These are phyloP conservation scores for Stephania yunnanensis DNA, from an alignment of 164 flowering plant genomes.

Conservation along the genomic window DNA sequence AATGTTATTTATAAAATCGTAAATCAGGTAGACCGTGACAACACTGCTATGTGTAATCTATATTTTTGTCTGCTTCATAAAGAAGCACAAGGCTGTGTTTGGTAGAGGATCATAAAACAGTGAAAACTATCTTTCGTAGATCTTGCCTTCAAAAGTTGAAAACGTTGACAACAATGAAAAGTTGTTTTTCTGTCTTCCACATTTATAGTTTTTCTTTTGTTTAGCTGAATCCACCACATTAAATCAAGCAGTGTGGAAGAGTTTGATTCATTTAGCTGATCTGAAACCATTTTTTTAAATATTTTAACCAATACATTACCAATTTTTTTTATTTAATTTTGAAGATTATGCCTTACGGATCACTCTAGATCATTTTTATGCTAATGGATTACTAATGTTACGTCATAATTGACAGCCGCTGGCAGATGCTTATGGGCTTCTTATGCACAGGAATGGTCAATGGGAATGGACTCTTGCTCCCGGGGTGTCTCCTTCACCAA, in stretches of 20 bases:
- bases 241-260: too few relatives aligned
- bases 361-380: background rate
- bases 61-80: background rate
- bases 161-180: too few relatives aligned
- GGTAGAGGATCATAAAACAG: too few relatives aligned
- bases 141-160: too few relatives aligned
- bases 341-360: background rate
- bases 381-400: slow-evolving; percentile 7
- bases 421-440: slow-evolving; percentile 96
- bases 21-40: background rate
- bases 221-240: too few relatives aligned
- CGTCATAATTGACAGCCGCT: slow-evolving; percentile 57
- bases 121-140: too few relatives aligned
- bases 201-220: too few relatives aligned
- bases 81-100: background rate
- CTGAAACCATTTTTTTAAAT: too few relatives aligned
- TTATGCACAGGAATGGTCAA: slow-evolving; percentile 95
- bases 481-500: slow-evolving; percentile 93
- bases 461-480: slow-evolving; percentile 99
- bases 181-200: too few relatives aligned
- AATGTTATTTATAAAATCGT: background rate
- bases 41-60: background rate
- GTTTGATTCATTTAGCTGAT: too few relatives aligned
- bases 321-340: too few relatives aligned
- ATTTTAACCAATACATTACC: background rate